Evolutionary conservation across 139 green algal species (phyloP), one percentile per base, ranked within the genome.

Genomic region (Dunaliella primolecta): DNA sequence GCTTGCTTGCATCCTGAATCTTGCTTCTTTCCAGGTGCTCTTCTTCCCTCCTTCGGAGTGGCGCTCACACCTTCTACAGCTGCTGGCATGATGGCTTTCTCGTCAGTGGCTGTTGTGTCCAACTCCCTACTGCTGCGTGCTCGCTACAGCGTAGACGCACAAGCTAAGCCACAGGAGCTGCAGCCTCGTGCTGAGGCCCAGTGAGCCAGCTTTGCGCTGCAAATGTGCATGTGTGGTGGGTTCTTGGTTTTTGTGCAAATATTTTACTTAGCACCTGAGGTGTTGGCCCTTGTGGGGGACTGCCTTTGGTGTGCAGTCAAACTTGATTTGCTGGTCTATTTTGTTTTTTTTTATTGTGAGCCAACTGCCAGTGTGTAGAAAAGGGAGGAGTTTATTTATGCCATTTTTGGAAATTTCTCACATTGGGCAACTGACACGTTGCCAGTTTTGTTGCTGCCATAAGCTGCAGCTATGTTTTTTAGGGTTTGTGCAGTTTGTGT

Each of bases 81-180:
- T 0, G 97, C 92, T 1, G 96, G 88, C 31, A 94, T 98, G 89
- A 99, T 99, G 97, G 97, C 95, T 0, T 87, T 98, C 76, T 94
- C 85, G 78, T 96, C 90, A 11, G 90, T 99, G 33, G 94, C 93
- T 0, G 97, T 99, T 0, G 95, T 99, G 56, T 86, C 78, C 38
- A 99, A 99, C 89, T 95, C 88, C 57, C 84, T 99, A 72, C 86
- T 98, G 84, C 91, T 99, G 80, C 55, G 80, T 25, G 71, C 71
- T 11, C 71, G 29, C 2, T 77, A 32, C n/a, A 32, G 27, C n/a
- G 71, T 32, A 2, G 71, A 77, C 29, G 11, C 71, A 21, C 20
- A 72, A 31, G 71, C 71, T 64, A 64, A 64, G 46, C 7, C 46
- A 15, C 46, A 64, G 46, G 46, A 64, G 46, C 46, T 64, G 46